These are phyloP conservation scores for Chlorella sp. DNA, from an alignment of 139 green algal species.

Conservation along the genomic window DNA sequence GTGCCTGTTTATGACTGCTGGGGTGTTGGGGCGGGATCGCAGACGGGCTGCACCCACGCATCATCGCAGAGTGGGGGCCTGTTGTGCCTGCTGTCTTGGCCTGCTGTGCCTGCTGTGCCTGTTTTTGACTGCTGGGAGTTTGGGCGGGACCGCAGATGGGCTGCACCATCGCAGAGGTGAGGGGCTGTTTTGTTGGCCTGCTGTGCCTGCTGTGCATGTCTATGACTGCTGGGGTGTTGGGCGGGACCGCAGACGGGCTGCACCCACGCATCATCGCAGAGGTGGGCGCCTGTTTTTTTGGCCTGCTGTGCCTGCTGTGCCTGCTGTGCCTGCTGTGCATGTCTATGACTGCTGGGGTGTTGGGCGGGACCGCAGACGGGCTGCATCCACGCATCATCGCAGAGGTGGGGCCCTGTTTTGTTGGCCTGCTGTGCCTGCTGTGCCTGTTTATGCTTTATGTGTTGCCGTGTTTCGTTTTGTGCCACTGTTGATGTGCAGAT, in stretches of 20 bases:
- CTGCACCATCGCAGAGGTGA: conserved; percentile 93
- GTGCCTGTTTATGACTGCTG: neutral
- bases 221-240: too few species aligned
- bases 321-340: too few species aligned
- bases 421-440: neutral
- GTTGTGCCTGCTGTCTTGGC: conserved; percentile 92
- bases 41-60: conserved; percentile 95
- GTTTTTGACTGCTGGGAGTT: neutral
- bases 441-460: too few species aligned
- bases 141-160: conserved; percentile 80
- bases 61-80: conserved; percentile 88
- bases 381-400: conserved; percentile 94
- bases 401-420: conserved; percentile 84
- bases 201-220: neutral
- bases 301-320: neutral
- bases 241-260: conserved; percentile 93
- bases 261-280: conserved; percentile 96
- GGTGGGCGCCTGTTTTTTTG: too few species aligned
- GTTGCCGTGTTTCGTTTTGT: too few species aligned
- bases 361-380: conserved; percentile 94
- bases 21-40: conserved; percentile 51
- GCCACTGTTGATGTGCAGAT: too few species aligned
- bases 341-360: too few species aligned
- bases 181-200: too few species aligned
- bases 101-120: neutral